A percentile compares a stretch with the other conserved stretches of the same genome.
Conservation (phyloP, 2,329 filamentous ascomycete genomes). For the Pseudogymnoascus sp. region DNA sequence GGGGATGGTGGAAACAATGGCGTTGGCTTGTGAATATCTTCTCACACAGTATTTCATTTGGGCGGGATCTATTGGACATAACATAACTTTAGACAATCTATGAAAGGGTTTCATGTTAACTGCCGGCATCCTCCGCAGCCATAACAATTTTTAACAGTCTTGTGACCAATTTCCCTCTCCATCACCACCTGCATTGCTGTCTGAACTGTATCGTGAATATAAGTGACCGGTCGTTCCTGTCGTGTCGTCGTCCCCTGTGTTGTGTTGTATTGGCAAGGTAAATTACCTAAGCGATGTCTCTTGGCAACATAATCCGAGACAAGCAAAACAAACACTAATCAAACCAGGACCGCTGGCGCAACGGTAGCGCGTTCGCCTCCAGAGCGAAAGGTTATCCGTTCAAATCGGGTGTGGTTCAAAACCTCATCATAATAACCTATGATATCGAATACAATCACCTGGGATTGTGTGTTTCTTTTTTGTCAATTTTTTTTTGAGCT, state of each 20-base stretch:
- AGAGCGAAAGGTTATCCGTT: conserved; percentile 14
- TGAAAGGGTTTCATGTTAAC: neutral
- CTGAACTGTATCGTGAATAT: neutral
- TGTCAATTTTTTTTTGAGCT: neutral
- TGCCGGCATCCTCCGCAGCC: neutral
- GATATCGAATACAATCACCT: neutral
- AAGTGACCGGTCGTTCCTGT: neutral
- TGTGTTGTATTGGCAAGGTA: neutral
- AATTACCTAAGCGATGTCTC: neutral
- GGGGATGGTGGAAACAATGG: conserved; percentile 2
- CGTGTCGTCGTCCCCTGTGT: neutral
- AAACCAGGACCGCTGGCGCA: conserved; percentile 12
- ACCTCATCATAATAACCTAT: conserved; percentile 12
- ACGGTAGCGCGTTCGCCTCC: conserved; percentile 14
- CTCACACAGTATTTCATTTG: neutral
- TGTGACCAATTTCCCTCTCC: neutral
- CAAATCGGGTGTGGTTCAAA: conserved; percentile 14
- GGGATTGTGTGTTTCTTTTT: neutral
- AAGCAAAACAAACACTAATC: conserved; percentile 1
- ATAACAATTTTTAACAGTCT: neutral
- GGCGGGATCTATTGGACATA: conserved; percentile 1
- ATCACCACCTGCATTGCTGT: neutral
- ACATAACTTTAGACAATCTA: conserved; percentile 5
- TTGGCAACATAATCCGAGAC: neutral
- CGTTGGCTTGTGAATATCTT: neutral